Base-by-base conservation (phyloP, 2,329 filamentous ascomycete species). In the Alternaria atra region DNA sequence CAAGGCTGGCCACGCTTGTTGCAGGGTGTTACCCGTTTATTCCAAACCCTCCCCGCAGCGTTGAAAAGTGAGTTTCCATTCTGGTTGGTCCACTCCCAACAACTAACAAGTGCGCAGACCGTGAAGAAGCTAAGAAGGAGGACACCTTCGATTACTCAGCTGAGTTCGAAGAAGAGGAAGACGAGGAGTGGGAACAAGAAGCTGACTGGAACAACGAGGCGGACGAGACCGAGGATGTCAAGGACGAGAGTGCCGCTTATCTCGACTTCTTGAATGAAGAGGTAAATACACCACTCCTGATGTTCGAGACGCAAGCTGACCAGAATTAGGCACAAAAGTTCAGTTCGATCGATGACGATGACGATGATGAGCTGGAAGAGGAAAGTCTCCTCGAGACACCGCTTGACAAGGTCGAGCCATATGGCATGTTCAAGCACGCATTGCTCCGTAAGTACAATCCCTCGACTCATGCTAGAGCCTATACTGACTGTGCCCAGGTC, bases 211-310 rank as follows among this genome's bases (percentile, higher is more conserved):
- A 85, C 50, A 84, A 86, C 51, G 86, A 87, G 64, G 88, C 88
- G 47, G 87, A 87, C 29, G 91, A 92, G 65, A 80, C 80, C 29
- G 84, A 85, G 47, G 84, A 97, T 63, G 85, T 89, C 71, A 91
- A 93, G 74, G 94, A 97, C 72, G 94, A 98, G 80, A 95, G 92
- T 77, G 91, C 91, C 25, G 93, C 94, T 6, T 99, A 99, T 77
- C 87, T 99, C 47, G 94, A 98, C 69, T 99, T 99, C 83, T 82
- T 99, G 29, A 96, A 94, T 71, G 91, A 96, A 77, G 94, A 98
- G 84, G 91, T 90, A 76, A 77, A 84, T 73, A 3, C 7, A 39
- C 4, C 17, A 20, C 39, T 10, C 34, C 12, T 4, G 6, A 29
- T 10, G 52, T 30, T 55, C 37, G 7, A 25, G 34, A 34, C 9